A percentile compares a stretch with the other conserved stretches of the same genome.
These are phyloP conservation scores for Neonectria coccinea DNA, from an alignment of 2,329 filamentous ascomycete species.

Conservation along the genomic window DNA sequence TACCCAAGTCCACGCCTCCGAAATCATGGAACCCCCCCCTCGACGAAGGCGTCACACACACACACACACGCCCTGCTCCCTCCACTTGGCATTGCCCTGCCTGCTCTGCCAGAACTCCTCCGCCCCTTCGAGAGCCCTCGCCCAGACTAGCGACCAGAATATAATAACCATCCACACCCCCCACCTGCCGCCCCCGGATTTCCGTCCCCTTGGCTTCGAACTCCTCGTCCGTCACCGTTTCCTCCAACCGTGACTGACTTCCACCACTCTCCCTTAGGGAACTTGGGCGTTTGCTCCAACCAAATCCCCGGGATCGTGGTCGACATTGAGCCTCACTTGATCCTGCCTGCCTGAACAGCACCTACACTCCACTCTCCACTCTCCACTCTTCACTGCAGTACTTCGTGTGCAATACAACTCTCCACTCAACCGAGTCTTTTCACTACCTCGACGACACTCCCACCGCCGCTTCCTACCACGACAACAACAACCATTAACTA, in stretches of 20 bases:
- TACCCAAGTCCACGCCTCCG: constrained; percentile 26
- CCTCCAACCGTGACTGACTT: constrained; percentile 32
- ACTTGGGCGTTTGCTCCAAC: constrained; percentile 36
- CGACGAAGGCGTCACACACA: constrained; percentile 30
- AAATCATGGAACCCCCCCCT: constrained; percentile 9
- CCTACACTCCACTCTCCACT: constrained; percentile 28
- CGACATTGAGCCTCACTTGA: constrained; percentile 38
- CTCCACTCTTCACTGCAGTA: constrained; percentile 22
- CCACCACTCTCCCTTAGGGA: constrained; percentile 28
- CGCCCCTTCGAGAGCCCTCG: constrained; percentile 38
- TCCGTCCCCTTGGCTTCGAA: constrained; percentile 46
- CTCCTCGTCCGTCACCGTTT: constrained; percentile 35
- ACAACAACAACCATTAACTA: constrained; percentile 12
- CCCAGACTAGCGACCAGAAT: constrained; percentile 42
- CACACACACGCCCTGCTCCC: constrained; percentile 27
- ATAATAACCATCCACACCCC: constrained; percentile 49
- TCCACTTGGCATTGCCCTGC: constrained; percentile 36
- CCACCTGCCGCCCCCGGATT: constrained; percentile 49
- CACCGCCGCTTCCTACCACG: constrained; percentile 18
- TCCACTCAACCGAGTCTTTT: constrained; percentile 22
- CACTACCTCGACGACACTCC: constrained; percentile 26
- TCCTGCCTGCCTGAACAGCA: constrained; percentile 16
- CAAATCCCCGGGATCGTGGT: constrained; percentile 38
- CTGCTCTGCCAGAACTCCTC: constrained; percentile 38
- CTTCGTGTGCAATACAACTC: constrained; percentile 8